Conservation (phyloP, 768 basidiomycete genomes). For the Gloeopeniophorella convolvens region DNA sequence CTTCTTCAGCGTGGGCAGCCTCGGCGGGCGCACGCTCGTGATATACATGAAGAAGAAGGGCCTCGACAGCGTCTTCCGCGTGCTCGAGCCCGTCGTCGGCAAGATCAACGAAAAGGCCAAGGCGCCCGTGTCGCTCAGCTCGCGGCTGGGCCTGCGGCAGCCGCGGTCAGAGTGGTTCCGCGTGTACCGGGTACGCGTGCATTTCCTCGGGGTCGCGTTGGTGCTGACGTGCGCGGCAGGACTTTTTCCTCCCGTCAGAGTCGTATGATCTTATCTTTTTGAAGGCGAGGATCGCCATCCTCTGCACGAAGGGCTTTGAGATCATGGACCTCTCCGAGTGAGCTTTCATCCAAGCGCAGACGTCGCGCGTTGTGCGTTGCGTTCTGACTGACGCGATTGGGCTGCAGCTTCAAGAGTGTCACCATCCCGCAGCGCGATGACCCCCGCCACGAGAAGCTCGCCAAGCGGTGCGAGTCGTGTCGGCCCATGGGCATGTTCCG, state of each 20-base stretch:
- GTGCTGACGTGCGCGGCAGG: slow-evolving; percentile 30
- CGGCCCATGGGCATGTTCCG: slow-evolving; percentile 89
- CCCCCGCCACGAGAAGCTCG: slow-evolving; percentile 54
- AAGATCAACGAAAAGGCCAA: slow-evolving; percentile 77
- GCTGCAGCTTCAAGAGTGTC: slow-evolving; percentile 69
- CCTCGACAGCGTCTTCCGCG: slow-evolving; percentile 90
- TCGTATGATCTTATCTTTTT: slow-evolving; percentile 88
- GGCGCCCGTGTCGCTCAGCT: slow-evolving; percentile 62
- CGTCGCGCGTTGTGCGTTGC: background rate
- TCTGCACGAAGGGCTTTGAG: slow-evolving; percentile 92
- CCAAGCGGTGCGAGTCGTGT: slow-evolving; percentile 75
- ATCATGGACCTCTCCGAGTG: slow-evolving; percentile 96
- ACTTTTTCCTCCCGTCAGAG: slow-evolving; percentile 91
- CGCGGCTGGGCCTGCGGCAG: slow-evolving; percentile 70
- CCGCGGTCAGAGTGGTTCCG: slow-evolving; percentile 93
- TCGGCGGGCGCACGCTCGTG: slow-evolving; percentile 83
- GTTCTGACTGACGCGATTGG: slow-evolving; percentile 1
- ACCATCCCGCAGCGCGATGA: slow-evolving; percentile 84
- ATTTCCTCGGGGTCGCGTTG: background rate
- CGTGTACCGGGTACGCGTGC: slow-evolving; percentile 56
- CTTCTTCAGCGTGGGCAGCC: slow-evolving; percentile 90
- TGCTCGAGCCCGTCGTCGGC: slow-evolving; percentile 92
- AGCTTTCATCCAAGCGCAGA: slow-evolving; percentile 31
- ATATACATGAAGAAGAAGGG: slow-evolving; percentile 97
- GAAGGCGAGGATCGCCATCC: slow-evolving; percentile 87